Conservation (phyloP, 2,329 filamentous ascomycete species). For the Neophaeococcomyces mojaviensis region DNA sequence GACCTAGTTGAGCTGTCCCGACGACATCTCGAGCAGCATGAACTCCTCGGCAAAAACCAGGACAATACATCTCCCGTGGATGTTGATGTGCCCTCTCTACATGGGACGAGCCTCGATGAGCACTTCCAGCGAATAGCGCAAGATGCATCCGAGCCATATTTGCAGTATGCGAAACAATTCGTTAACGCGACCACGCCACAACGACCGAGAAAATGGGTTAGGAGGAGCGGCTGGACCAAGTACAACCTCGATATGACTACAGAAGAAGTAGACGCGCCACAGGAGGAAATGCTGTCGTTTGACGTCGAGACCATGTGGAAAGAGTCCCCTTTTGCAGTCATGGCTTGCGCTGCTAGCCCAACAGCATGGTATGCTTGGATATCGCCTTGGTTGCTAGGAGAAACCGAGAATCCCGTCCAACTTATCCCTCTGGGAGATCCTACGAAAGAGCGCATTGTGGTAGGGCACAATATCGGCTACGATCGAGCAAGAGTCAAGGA, state of each 20-base stretch:
- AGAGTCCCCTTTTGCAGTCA: conserved; percentile 82
- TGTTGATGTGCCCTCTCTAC: conserved; percentile 74
- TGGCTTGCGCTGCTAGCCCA: conserved; percentile 88
- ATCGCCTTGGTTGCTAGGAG: conserved; percentile 85
- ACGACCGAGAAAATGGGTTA: conserved; percentile 66
- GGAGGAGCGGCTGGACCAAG: conserved; percentile 85
- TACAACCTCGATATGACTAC: conserved; percentile 67
- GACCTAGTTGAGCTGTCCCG: conserved; percentile 72
- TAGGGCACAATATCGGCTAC: conserved; percentile 94
- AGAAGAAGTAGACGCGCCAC: conserved; percentile 67
- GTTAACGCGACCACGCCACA: conserved; percentile 51
- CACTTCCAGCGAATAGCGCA: conserved; percentile 85
- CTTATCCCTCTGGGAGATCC: conserved; percentile 81
- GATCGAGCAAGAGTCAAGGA: conserved; percentile 82
- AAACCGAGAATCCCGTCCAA: conserved; percentile 69
- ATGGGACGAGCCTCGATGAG: conserved; percentile 78
- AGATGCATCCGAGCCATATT: conserved; percentile 78
- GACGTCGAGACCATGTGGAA: conserved; percentile 98
- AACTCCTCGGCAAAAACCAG: conserved; percentile 82
- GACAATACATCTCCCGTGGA: conserved; percentile 67
- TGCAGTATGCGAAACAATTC: conserved; percentile 68
- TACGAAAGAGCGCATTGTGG: conserved; percentile 63
- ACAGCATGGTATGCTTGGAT: conserved; percentile 96
- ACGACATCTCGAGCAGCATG: conserved; percentile 76
- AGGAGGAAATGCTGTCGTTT: conserved; percentile 78